Evolutionary conservation across 345 rosid species (phyloP).

Genomic region (Syzygium aromaticum): DNA sequence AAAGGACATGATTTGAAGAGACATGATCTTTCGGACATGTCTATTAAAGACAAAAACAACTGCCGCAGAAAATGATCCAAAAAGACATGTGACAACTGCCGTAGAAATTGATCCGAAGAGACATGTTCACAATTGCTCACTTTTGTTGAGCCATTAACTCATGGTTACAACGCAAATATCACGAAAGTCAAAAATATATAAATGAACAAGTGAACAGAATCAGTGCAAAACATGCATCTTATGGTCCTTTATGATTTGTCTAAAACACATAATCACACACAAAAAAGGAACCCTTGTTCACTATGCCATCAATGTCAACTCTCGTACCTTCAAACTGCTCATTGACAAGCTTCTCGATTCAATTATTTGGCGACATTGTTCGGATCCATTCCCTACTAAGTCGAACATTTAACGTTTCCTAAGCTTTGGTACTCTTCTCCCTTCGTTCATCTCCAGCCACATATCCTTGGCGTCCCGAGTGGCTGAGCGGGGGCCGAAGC

Average conservation of each 20-base stretch:
- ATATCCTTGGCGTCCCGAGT: not conserved
- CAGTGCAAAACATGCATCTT: too few relatives aligned
- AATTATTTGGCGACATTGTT: not conserved
- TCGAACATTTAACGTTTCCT: not conserved
- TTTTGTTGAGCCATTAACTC: not conserved
- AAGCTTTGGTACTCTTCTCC: not conserved
- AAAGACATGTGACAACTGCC: too few relatives aligned
- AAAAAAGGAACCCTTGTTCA: too few relatives aligned
- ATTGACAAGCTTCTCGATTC: not conserved
- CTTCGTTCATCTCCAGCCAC: not conserved
- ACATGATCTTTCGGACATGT: not conserved
- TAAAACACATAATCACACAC: too few relatives aligned
- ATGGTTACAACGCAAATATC: not conserved
- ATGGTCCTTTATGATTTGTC: too few relatives aligned
- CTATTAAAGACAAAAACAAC: too few relatives aligned
- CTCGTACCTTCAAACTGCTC: too few relatives aligned
- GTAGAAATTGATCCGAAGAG: not conserved
- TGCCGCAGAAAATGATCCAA: too few relatives aligned
- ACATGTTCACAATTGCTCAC: not conserved
- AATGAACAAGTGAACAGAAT: too few relatives aligned
- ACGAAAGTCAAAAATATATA: too few relatives aligned
- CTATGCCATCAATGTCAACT: too few relatives aligned
- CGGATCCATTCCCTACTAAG: rapidly evolving
- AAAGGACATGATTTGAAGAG: not conserved
- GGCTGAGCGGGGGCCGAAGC: not conserved